phyloP scores from a whole-genome alignment of 768 basidiomycete genomes.

The Tremella yokohamensis region DNA sequence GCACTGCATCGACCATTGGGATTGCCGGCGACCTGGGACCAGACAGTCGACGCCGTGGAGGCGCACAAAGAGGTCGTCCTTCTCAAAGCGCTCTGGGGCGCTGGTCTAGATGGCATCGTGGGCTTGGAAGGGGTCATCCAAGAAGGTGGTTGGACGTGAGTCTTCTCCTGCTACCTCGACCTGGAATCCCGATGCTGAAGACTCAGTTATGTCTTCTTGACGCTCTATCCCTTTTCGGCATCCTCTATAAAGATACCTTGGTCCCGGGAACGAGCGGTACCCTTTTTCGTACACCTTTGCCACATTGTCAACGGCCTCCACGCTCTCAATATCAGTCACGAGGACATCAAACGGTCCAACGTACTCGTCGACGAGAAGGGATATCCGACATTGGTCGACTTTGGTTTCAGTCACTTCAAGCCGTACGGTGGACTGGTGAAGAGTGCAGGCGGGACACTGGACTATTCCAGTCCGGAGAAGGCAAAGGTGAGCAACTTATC shows the following conservation, averaged over 20 bases:
- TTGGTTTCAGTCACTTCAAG: conserved; percentile 46
- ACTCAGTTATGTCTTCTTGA: conserved; percentile 44
- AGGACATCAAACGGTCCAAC: conserved; percentile 55
- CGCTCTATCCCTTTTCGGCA: conserved; percentile 27
- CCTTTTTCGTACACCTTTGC: conserved; percentile 43
- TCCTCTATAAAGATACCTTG: conserved; percentile 19
- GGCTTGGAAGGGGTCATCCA: conserved; percentile 47
- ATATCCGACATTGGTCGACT: conserved; percentile 40
- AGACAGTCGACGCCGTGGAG: conserved; percentile 44
- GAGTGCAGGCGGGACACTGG: conserved; percentile 45
- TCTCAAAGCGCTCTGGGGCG: conserved; percentile 40
- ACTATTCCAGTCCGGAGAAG: conserved; percentile 50
- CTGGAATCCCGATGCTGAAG: background rate
- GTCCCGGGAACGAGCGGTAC: conserved; percentile 16
- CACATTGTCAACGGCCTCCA: conserved; percentile 38
- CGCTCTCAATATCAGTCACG: conserved; percentile 54
- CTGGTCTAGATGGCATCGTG: conserved; percentile 38
- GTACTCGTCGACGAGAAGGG: conserved; percentile 51
- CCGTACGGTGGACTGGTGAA: conserved; percentile 25
- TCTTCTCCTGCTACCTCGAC: background rate
- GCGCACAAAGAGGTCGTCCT: conserved; percentile 48
- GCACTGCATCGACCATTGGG: conserved; percentile 28
- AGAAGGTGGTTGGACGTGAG: conserved; percentile 48
- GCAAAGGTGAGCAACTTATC: conserved; percentile 1
- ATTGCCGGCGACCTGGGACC: conserved; percentile 29